Evolutionary conservation across 2,329 filamentous ascomycete genomes (phyloP).

Genomic region (Dactylonectria estremocensis): DNA sequence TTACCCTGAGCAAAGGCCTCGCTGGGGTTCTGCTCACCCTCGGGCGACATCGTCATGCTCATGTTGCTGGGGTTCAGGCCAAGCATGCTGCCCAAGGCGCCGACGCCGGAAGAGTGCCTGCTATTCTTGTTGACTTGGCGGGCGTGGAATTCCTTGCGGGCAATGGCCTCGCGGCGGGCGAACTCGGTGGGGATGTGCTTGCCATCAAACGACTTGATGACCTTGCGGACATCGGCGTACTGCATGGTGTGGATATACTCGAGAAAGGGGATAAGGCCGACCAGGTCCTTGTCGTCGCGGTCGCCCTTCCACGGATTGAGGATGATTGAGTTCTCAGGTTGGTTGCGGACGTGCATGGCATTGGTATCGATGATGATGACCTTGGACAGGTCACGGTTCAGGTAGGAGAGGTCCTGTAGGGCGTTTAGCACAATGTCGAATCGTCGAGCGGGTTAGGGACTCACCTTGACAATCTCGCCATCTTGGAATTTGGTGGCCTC

Average conservation of each 20-base stretch:
- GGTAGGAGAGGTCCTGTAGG: conserved; percentile 89
- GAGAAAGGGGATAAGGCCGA: conserved; percentile 93
- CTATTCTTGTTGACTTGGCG: conserved; percentile 80
- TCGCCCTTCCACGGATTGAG: conserved; percentile 92
- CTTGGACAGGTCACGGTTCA: conserved; percentile 96
- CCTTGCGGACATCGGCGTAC: conserved; percentile 87
- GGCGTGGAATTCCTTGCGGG: conserved; percentile 87
- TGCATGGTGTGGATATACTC: conserved; percentile 98
- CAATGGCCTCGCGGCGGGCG: conserved; percentile 86
- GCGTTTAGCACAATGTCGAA: conserved; percentile 33
- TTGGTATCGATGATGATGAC: conserved; percentile 96
- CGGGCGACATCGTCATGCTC: conserved; percentile 71
- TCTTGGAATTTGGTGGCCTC: conserved; percentile 98
- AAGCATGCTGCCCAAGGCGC: conserved; percentile 78
- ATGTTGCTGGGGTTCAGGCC: conserved; percentile 82
- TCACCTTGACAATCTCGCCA: conserved; percentile 95
- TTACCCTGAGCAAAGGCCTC: conserved; percentile 93
- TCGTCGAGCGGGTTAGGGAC: conserved; percentile 34
- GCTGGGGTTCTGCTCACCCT: conserved; percentile 78
- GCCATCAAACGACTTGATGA: conserved; percentile 90
- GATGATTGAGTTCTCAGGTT: conserved; percentile 97
- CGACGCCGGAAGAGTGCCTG: conserved; percentile 72
- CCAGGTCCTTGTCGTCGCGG: conserved; percentile 85
- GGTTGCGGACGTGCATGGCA: conserved; percentile 83
- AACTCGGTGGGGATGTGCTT: conserved; percentile 93